phyloP scores from a whole-genome alignment of 805 yeast genomes.

The Yarrowia phangngaensis region DNA sequence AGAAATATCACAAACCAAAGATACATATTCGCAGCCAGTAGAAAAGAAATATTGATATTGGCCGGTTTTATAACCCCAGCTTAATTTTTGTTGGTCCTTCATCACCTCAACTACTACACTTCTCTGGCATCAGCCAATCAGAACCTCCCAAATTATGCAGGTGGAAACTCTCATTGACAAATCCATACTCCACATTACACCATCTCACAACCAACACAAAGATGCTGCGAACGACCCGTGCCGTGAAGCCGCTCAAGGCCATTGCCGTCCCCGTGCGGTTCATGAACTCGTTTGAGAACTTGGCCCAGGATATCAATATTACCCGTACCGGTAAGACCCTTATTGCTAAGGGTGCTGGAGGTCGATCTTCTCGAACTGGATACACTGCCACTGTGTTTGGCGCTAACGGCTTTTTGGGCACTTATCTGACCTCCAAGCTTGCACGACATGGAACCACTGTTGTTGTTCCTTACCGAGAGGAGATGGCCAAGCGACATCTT shows the following conservation, averaged over 20 bases:
- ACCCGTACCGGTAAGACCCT: conserved; percentile 73
- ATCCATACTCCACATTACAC: background rate
- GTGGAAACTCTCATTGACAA: too few relatives aligned
- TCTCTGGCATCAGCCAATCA: too few relatives aligned
- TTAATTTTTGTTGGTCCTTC: too few relatives aligned
- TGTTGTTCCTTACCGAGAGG: conserved; percentile 78
- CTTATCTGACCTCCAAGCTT: conserved; percentile 63
- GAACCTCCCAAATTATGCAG: conserved; percentile 14
- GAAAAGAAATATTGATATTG: too few relatives aligned
- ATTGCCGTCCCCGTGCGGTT: conserved; percentile 29
- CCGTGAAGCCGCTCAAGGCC: conserved; percentile 23
- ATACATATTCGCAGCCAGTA: too few relatives aligned
- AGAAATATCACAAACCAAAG: too few relatives aligned
- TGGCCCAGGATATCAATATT: conserved; percentile 55
- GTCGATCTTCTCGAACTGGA: conserved; percentile 77
- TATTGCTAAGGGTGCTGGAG: conserved; percentile 70
- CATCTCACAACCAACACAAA: conserved; percentile 1
- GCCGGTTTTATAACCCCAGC: too few relatives aligned
- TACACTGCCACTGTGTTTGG: conserved; percentile 88
- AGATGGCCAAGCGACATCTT: conserved; percentile 67
- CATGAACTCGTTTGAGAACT: conserved; percentile 40
- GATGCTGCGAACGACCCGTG: conserved; percentile 26
- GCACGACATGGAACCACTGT: conserved; percentile 79
- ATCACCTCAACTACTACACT: too few relatives aligned
- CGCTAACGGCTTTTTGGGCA: conserved; percentile 73